A percentile compares a stretch with the other conserved stretches of the same genome.
Evolutionary conservation across 2,329 filamentous ascomycete genomes (phyloP).

Genomic region (Ophiostoma quercus): DNA sequence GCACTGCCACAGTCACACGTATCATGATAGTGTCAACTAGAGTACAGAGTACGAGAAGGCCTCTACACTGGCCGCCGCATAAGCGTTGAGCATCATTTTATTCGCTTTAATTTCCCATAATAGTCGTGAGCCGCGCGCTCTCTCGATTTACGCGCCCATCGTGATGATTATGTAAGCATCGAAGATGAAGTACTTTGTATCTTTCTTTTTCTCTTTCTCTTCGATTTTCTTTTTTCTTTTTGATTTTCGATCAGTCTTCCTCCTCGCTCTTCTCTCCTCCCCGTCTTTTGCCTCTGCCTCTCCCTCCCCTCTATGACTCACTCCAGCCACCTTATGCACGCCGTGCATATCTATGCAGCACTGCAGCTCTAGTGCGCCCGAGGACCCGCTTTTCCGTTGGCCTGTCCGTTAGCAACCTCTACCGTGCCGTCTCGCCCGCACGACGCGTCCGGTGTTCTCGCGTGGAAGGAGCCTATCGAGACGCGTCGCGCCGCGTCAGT

Average conservation of each 20-base stretch:
- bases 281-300: background rate
- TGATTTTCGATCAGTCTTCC: background rate
- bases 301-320: background rate
- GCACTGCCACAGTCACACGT: background rate
- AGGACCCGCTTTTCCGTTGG: constrained; percentile 12
- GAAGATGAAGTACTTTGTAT: background rate
- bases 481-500: constrained; percentile 22
- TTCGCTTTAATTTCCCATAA: background rate
- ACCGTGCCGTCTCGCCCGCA: background rate
- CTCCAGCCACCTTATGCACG: constrained; percentile 6
- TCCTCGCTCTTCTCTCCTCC: background rate
- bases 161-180: background rate
- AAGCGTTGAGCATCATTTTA: background rate
- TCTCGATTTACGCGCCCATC: background rate
- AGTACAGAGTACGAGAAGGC: background rate
- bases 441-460: constrained; percentile 16
- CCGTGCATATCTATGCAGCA: constrained; percentile 10
- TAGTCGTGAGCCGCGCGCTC: background rate
- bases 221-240: background rate
- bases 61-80: background rate
- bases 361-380: constrained; percentile 10
- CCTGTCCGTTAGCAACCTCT: background rate
- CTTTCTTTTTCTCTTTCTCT: background rate
- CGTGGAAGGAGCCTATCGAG: background rate
- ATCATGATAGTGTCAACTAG: background rate